Base-by-base conservation (phyloP, 2,329 filamentous ascomycete species). In the Pseudonectria buxi region DNA sequence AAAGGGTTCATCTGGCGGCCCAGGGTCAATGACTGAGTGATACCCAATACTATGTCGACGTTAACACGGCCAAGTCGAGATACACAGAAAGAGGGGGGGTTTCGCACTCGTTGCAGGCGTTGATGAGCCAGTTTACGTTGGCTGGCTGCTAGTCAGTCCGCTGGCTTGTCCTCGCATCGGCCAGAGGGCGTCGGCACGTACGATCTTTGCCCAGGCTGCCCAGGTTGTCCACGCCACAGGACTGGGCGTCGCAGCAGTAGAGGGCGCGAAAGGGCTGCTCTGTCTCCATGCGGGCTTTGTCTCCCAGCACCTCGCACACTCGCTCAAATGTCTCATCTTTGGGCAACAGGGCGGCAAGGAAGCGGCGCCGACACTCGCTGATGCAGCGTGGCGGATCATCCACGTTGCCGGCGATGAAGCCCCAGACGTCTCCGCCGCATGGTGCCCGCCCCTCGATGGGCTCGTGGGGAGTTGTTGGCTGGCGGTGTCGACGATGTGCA, bases 181-280 rank as follows among this genome's bases (percentile, higher is more conserved):
- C 32, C 25, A 10, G 10, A 27, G 24, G 26, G 37, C 15, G 24
- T 26, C 35, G 22, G 24, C 31, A 54, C 58, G 31, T 55, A 62
- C 72, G 71, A 49, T 72, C 69, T 51, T 68, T 61, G n/a, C 53
- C 56, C 32, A 38, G 33, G 18, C 43, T 39, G 10, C 40, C 42
- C 18, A 58, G 43, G 33, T 58, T 54, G 35, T 60, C 55, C 29
- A 75, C 68, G 18, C 71, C 72, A 47, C 72, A 76, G 32, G 61
- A 60, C 33, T 59, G 62, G 32, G 63, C 60, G 48, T 74, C 69
- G 51, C 72, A 74, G 52, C 69, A 70, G 49, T 76, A 76, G 14
- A 75, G 55, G 27, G 56, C 49, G 59, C 62, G 65, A 10, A 75
- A 58, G n/a, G 41, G 39, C 7, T 49, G 33, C 28, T 57, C 48